phyloP scores from a whole-genome alignment of 164 flowering plant species.

The Taxillus chinensis region DNA sequence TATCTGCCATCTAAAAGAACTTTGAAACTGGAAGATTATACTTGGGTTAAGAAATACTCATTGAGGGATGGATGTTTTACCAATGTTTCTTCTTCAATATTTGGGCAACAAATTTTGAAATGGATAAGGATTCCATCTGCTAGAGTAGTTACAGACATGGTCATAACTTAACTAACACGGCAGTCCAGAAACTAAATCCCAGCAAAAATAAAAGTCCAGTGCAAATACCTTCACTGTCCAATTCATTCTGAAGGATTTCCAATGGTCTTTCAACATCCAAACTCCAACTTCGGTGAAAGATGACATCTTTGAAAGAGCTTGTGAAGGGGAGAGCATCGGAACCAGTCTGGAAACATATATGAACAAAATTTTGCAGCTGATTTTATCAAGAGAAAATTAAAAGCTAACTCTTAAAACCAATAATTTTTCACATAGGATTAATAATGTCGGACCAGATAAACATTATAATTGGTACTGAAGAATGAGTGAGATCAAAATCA shows the following conservation, averaged over 20 bases:
- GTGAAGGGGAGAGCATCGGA: conserved; percentile 63
- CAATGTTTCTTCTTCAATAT: conserved; percentile 44
- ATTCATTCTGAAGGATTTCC: conserved; percentile 26
- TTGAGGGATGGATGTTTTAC: conserved; percentile 29
- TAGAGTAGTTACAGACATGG: conserved; percentile 8
- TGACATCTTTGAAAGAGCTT: conserved; percentile 90
- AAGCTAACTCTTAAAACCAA: not conserved
- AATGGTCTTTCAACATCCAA: conserved; percentile 29
- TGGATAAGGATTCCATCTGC: conserved; percentile 65
- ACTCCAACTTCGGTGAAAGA: conserved; percentile 39
- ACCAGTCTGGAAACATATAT: conserved; percentile 49
- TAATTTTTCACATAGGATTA: too few relatives aligned
- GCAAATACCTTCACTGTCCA: conserved; percentile 38
- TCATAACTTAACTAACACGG: not conserved
- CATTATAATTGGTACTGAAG: too few relatives aligned
- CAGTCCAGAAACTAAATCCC: not conserved
- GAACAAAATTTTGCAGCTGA: conserved; percentile 4
- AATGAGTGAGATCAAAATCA: too few relatives aligned
- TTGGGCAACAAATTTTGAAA: conserved; percentile 83
- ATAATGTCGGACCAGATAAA: too few relatives aligned
- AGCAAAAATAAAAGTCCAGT: conserved; percentile 4
- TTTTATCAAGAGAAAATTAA: conserved; percentile 1
- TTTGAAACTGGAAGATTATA: not conserved
- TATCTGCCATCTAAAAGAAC: not conserved
- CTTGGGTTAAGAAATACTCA: not conserved